Evolutionary conservation across 148 eudicot species (phyloP), one percentile per base, ranked within the genome.

Genomic region (Euryodendron excelsum): DNA sequence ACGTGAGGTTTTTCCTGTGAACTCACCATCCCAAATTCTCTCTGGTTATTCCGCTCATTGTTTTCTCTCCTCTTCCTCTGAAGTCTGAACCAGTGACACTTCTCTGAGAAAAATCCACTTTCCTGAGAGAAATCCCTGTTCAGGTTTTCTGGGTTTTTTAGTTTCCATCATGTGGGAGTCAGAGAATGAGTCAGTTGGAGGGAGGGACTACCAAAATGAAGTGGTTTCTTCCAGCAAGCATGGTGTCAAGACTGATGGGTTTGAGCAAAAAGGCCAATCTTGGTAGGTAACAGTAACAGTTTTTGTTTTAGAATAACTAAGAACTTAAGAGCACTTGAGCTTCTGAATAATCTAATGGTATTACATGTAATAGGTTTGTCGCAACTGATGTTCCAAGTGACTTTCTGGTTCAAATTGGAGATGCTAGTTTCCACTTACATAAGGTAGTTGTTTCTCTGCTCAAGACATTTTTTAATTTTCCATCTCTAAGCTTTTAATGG

Each of bases 331-430:
- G 45, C 45, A 41, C 4, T 7, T 41, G 30, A 31, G 36, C 68
- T 72, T 72, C 34, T 72, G 36, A 79, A 23, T 72, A 48, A 59
- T 45, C 53, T 47, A 30, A 17, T 72, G 17, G 25, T 80, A 41
- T 58, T 28, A 27, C 11, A 33, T 80, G 21, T 5, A 47, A 75
- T 76, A 95, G 99, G 99, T 88, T 71, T 86, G 99, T 96, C 77
- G 82, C 90, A 61, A 93, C 93, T 88, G 99, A 96, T 78, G 86
- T 96, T 61, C 92, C 98, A 86, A 96, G 98, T 89, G 99, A 96
- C 74, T 83, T 93, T 34, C 53, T 88, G 72, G 90, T 96, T 81
- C 91, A 90, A 80, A 86, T 96, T 85, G 92, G 88, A 80, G 98
- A 93, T 84, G 68, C 86, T 69, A 89, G 76, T 81, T 96, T 96